phyloP scores from a whole-genome alignment of 768 basidiomycete genomes.

The Crassisporium funariophilum region DNA sequence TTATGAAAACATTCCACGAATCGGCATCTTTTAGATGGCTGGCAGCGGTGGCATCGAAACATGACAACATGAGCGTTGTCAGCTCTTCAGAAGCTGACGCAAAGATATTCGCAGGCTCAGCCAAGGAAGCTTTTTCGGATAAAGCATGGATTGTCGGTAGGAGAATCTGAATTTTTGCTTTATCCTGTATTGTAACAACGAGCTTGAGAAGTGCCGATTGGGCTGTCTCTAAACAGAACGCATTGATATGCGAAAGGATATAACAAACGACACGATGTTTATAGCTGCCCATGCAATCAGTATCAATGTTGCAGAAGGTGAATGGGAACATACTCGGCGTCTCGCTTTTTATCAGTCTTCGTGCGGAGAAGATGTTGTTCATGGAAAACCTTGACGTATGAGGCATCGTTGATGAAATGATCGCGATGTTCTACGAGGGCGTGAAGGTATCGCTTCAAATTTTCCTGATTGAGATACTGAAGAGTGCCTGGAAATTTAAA shows the following conservation, averaged over 20 bases:
- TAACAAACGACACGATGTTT: slow-evolving; percentile 74
- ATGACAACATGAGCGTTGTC: slow-evolving; percentile 44
- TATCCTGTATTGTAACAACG: slow-evolving; percentile 48
- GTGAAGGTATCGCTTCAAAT: slow-evolving; percentile 59
- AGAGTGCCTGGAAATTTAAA: slow-evolving; percentile 39
- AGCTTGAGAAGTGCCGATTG: slow-evolving; percentile 57
- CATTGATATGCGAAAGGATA: slow-evolving; percentile 76
- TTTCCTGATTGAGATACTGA: slow-evolving; percentile 71
- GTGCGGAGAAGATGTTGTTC: slow-evolving; percentile 50
- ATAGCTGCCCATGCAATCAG: slow-evolving; percentile 46
- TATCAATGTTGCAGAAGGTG: not conserved
- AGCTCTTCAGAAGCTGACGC: slow-evolving; percentile 33
- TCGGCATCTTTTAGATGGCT: slow-evolving; percentile 46
- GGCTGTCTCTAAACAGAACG: slow-evolving; percentile 48
- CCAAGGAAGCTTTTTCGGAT: slow-evolving; percentile 19
- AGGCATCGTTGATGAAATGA: slow-evolving; percentile 61
- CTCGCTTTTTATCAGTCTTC: slow-evolving; percentile 58
- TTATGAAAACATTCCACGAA: slow-evolving; percentile 55
- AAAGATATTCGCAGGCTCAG: slow-evolving; percentile 16
- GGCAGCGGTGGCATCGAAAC: slow-evolving; percentile 52
- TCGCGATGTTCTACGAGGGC: slow-evolving; percentile 51
- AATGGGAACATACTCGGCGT: slow-evolving; percentile 44
- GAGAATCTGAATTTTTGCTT: slow-evolving; percentile 51
- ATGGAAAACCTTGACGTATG: slow-evolving; percentile 62
- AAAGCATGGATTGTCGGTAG: slow-evolving; percentile 56